A percentile compares a stretch with the other conserved stretches of the same genome.
phyloP scores from a whole-genome alignment of 179 eudicot species.

The Actinidia chinensis region DNA sequence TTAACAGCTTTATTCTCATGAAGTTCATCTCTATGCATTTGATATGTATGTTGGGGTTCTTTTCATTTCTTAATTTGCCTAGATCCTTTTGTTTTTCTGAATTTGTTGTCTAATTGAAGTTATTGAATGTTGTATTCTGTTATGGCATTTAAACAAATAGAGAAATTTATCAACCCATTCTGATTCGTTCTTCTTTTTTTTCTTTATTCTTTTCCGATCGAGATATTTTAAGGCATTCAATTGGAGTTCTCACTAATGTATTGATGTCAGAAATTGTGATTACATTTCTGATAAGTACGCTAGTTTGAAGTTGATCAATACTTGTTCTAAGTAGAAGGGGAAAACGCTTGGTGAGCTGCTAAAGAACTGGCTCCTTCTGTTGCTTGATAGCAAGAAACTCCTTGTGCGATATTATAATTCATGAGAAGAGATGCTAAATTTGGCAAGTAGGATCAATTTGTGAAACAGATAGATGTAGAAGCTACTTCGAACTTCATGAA shows the following conservation, averaged over 20 bases:
- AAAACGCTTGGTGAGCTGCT: background rate
- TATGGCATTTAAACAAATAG: background rate
- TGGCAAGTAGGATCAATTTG: background rate
- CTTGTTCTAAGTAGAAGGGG: background rate
- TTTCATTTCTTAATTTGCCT: background rate
- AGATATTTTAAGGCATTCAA: background rate
- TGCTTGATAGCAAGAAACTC: background rate
- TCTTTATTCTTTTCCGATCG: too few relatives aligned
- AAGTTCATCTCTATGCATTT: background rate
- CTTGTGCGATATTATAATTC: background rate
- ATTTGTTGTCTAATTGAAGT: too few relatives aligned
- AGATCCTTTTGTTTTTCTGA: background rate
- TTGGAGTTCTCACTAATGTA: background rate
- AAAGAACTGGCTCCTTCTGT: background rate
- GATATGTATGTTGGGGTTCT: background rate
- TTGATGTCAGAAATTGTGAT: background rate
- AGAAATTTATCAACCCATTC: too few relatives aligned
- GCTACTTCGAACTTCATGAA: background rate
- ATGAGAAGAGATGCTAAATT: background rate
- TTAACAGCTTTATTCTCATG: background rate
- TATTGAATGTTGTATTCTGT: background rate
- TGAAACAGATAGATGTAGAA: background rate
- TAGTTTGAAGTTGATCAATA: background rate
- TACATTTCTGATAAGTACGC: background rate
- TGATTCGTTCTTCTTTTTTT: too few relatives aligned